Base-by-base conservation (phyloP, 2,329 filamentous ascomycete genomes). In the Alternaria novae-zelandiae region DNA sequence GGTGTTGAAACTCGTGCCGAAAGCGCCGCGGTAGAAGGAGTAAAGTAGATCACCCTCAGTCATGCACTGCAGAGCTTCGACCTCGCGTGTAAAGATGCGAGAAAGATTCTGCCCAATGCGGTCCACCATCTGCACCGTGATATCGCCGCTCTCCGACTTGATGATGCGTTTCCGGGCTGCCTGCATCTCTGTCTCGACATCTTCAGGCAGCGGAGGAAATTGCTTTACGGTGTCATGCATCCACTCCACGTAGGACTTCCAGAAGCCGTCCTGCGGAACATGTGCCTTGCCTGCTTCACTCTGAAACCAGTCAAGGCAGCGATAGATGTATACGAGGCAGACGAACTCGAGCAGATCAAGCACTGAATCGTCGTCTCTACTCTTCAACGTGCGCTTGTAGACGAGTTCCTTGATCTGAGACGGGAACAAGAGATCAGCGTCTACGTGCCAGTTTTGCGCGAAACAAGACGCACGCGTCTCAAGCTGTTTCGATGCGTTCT, bases 31-130 rank as follows among this genome's bases (percentile, higher is more conserved):
- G 20, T 61, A 61, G 46, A 61, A 61, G 11, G 46, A 49, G 13
- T 61, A 61, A 36, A 61, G 53, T 26, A 61, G 59, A 17, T 61
- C 59, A 12, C 53, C 59, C 43, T 61, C 59, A 23, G 59, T 57
- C 59, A 61, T 61, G 36, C 59, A 61, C 11, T 61, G 59, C 45
- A 61, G 20, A 41, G 59, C 59, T 46, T 61, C 59, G 11, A 61
- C 59, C 25, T 61, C 59, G 20, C 45, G 59, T 2, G 45, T 57
- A 12, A 61, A 61, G 36, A 61, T 61, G 25, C 53, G 59, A 12
- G 53, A 51, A 46, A 61, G 59, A 12, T 57, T 61, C 12, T 61
- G 45, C 12, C 59, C 59, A 6, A 61, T 61, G 12, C 59, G 59
- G 13, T 61, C 53, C 17, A 61, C 59, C 59, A 61, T 61, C 17